These are phyloP conservation scores for Medicago lupulina DNA, from an alignment of 306 rosid genomes.

Conservation along the genomic window DNA sequence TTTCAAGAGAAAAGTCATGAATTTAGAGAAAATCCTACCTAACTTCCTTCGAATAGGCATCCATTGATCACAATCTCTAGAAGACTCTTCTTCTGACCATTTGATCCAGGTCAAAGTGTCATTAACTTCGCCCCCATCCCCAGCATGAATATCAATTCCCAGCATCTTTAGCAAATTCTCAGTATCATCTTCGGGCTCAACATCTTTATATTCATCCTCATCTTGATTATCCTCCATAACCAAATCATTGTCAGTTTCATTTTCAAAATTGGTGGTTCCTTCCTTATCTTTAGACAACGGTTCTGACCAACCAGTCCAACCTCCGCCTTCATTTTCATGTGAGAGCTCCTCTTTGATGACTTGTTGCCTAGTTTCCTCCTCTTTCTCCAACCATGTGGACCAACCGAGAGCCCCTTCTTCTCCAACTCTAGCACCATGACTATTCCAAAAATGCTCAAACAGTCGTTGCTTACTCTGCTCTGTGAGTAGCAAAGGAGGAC, in stretches of 20 bases:
- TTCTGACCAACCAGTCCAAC: too few species aligned
- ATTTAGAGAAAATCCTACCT: conserved; percentile 52
- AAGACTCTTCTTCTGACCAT: conserved; percentile 93
- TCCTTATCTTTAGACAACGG: conserved; percentile 35
- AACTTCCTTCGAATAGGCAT: conserved; percentile 71
- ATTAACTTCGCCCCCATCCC: conserved; percentile 67
- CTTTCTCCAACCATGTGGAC: conserved; percentile 94
- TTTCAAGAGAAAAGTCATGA: neutral
- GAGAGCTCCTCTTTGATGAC: conserved; percentile 65
- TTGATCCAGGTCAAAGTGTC: conserved; percentile 76
- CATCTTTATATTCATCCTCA: conserved; percentile 58
- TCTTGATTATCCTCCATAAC: conserved; percentile 59
- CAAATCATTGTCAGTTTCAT: conserved; percentile 46
- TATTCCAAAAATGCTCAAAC: conserved; percentile 88
- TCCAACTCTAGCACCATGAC: conserved; percentile 86
- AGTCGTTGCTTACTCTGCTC: conserved; percentile 82
- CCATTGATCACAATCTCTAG: conserved; percentile 90
- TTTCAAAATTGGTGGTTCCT: conserved; percentile 43
- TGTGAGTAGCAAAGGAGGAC: conserved; percentile 80
- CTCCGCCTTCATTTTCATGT: conserved; percentile 67
- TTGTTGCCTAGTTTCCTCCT: conserved; percentile 85
- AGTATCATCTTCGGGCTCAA: conserved; percentile 70
- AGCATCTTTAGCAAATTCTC: conserved; percentile 83
- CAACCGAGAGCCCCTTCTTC: conserved; percentile 94
- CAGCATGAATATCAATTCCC: conserved; percentile 77